Evolutionary conservation across 176 grass and related monocot species (phyloP).

Genomic region (Leersia perrieri): DNA sequence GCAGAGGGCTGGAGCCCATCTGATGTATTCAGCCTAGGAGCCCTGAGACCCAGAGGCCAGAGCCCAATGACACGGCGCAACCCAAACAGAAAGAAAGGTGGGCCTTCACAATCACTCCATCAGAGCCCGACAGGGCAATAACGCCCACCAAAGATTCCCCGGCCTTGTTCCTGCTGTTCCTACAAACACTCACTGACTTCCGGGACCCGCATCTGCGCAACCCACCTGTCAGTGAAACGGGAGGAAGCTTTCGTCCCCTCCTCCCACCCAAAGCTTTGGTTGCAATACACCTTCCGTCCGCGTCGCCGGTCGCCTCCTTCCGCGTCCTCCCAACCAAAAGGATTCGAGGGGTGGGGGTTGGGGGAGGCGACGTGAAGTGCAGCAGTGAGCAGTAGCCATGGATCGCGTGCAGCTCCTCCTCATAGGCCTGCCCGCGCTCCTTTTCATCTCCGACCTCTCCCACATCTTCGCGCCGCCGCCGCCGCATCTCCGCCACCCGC

Average conservation of each 20-base stretch:
- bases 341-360: neutral
- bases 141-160: neutral
- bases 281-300: too few species aligned
- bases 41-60: neutral
- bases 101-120: neutral
- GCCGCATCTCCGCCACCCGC: constrained; percentile 42
- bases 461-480: constrained; percentile 83
- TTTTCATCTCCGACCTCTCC: constrained; percentile 86
- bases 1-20: too few species aligned
- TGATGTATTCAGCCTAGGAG: neutral
- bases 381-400: constrained; percentile 41
- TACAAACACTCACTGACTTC: neutral
- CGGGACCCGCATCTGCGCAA: neutral
- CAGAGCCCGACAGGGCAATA: neutral
- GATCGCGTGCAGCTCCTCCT: constrained; percentile 88
- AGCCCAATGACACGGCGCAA: neutral
- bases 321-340: neutral
- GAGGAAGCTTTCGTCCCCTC: neutral
- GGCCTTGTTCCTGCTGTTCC: too few species aligned
- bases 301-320: neutral
- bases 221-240: neutral
- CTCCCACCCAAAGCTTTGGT: too few species aligned
- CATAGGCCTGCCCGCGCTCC: constrained; percentile 71
- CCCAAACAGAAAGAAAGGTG: neutral
- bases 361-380: neutral